Evolutionary conservation across 352 stramenopile species (phyloP), one percentile per base, ranked within the genome.

Genomic region (Blastocystis sp.): DNA sequence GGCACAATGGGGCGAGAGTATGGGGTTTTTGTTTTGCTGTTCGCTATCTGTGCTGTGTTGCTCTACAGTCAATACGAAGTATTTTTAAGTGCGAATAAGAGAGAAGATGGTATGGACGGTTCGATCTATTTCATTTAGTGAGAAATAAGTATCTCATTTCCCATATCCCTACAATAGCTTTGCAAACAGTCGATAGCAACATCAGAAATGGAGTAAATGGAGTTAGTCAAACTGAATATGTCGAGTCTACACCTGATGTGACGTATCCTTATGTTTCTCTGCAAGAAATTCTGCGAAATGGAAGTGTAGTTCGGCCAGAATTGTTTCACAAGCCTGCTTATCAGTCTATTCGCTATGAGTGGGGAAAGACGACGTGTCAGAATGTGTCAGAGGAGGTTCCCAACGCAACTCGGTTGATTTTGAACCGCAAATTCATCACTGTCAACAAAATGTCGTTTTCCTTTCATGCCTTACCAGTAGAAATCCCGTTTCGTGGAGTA

Each of bases 241-340:
- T 34, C 30, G 30, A 34, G 30, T 34, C 30, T 34, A 34, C 30
- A 34, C 30, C 30, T 34, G 30, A 34, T 34, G 30, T 34, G 30
- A 34, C 30, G 13, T 53, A 85, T 45, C 73, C 43, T 2, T 68
- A 68, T n/a, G 55, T 85, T 26, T 26, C 50, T 11, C 50, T 69
- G 6, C 53, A 85, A 26, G 73, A 85, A 41, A 66, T 85, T 45
- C 11, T 85, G 1, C 73, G 47, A 3, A 85, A 85, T 45, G 73
- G 43, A 24, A 50, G 16, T 65, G 47, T 85, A 26, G 43, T 85
- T 85, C 73, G 73, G 16, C n/a, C 41, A 16, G 20, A 85, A 37
- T 68, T 66, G 26, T 85, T 66, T 41, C 30, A 8, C 2, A 66
- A 66, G n/a, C 20, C 63, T 43, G 34, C 73, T 37, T 66, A 68